Conservation (phyloP, 2,329 filamentous ascomycete genomes). For the Fusarium sp. region DNA sequence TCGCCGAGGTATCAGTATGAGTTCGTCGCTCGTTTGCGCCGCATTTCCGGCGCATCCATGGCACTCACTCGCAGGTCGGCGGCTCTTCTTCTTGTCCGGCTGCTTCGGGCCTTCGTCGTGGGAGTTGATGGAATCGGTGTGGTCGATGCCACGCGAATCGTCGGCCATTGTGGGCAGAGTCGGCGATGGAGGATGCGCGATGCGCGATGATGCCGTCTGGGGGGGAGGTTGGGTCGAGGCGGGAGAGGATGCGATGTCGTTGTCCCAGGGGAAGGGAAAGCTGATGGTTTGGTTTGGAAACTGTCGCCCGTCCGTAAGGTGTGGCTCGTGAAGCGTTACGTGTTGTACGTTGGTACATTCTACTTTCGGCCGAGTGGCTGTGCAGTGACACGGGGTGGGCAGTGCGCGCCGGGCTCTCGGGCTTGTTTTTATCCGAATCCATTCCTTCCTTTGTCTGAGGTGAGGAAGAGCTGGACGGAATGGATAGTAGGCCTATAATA, state of each 20-base stretch:
- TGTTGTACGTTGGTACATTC: constrained; percentile 21
- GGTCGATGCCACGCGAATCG: constrained; percentile 61
- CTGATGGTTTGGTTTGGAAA: constrained; percentile 25
- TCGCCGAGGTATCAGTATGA: constrained; percentile 38
- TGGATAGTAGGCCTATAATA: neutral
- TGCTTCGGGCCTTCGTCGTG: constrained; percentile 67
- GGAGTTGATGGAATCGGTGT: constrained; percentile 69
- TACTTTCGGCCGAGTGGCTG: constrained; percentile 35
- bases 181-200: constrained; percentile 32
- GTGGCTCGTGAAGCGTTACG: constrained; percentile 46
- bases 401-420: constrained; percentile 25
- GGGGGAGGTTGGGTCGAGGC: constrained; percentile 11
- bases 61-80: constrained; percentile 86
- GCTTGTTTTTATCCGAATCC: constrained; percentile 30
- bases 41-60: constrained; percentile 27
- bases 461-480: neutral
- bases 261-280: constrained; percentile 29
- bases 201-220: constrained; percentile 40
- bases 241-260: constrained; percentile 37
- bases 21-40: neutral
- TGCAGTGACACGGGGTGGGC: constrained; percentile 31
- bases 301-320: constrained; percentile 20
- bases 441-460: neutral
- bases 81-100: constrained; percentile 88
- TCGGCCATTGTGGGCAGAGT: constrained; percentile 63